These are phyloP conservation scores for Blastocystis sp. DNA, from an alignment of 352 stramenopile genomes.

Conservation along the genomic window DNA sequence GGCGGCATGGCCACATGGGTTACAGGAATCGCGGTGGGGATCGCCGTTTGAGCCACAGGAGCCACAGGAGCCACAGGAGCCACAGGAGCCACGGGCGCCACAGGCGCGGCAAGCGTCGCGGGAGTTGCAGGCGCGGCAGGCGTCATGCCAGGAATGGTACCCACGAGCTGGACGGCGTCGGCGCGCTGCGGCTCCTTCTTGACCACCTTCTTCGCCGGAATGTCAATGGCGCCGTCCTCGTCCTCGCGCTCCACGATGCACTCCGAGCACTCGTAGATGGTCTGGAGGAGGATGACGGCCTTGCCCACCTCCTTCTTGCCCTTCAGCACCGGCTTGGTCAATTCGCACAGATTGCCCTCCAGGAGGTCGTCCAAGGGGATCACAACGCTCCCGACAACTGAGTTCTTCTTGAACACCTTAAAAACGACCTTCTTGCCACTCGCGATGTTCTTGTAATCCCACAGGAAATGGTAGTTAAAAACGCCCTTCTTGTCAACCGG, in stretches of 20 bases:
- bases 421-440: not conserved
- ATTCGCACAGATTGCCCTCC: conserved; percentile 37
- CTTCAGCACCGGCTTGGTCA: not conserved
- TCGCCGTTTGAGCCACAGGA: too few relatives aligned
- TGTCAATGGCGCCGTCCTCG: conserved; percentile 29
- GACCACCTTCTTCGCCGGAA: not conserved
- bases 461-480: conserved; percentile 31
- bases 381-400: not conserved
- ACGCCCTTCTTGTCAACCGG: not conserved
- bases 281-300: conserved; percentile 20
- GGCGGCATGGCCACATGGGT: not conserved
- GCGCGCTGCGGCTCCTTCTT: not conserved
- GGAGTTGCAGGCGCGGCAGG: not conserved
- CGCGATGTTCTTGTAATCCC: not conserved
- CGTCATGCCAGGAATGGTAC: not conserved
- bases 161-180: not conserved
- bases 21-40: too few relatives aligned
- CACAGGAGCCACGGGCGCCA: not conserved
- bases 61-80: not conserved
- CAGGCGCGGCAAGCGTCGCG: not conserved
- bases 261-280: conserved; percentile 44
- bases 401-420: not conserved
- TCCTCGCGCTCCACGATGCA: conserved; percentile 45
- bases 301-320: not conserved
- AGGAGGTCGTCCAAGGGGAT: conserved; percentile 31